phyloP scores from a whole-genome alignment of 305 asterid genomes.

The Caryopteris hybrid region DNA sequence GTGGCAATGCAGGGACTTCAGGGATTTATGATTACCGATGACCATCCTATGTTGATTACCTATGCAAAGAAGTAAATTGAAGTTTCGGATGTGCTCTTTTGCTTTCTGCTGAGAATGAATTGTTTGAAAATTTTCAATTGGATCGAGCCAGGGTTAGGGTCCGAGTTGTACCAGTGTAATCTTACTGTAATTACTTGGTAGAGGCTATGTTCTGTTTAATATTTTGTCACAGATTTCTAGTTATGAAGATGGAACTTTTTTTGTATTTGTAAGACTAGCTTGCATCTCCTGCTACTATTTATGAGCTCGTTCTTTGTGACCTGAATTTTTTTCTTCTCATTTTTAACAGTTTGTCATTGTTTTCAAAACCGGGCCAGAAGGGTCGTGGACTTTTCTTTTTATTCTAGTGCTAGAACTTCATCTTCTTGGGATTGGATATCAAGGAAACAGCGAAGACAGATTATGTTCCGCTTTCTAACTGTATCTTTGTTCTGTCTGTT shows the following conservation, averaged over 20 bases:
- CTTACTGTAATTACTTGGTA: conserved; percentile 34
- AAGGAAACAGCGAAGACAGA: no score
- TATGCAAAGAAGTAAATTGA: conserved; percentile 77
- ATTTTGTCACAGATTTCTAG: neutral
- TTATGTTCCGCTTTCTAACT: no score
- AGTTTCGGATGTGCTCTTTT: neutral
- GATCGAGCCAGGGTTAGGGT: neutral
- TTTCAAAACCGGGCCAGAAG: no score
- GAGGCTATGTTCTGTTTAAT: neutral
- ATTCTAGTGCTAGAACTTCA: no score
- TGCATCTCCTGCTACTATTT: neutral
- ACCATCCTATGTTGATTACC: conserved; percentile 76
- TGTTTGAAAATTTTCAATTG: neutral
- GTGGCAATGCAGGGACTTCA: conserved; percentile 91
- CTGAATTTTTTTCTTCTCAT: no score
- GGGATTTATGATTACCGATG: conserved; percentile 77
- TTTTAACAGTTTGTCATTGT: no score
- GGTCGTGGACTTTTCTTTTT: no score
- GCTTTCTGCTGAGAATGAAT: neutral
- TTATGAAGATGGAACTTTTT: neutral
- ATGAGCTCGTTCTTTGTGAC: neutral
- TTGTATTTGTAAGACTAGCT: neutral
- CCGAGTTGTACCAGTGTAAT: conserved; percentile 23
- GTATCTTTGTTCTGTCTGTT: no score
- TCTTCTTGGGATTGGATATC: no score